A percentile compares a stretch with the other conserved stretches of the same genome.
These are phyloP conservation scores for Cladorrhinum sp. DNA, from an alignment of 2,329 filamentous ascomycete species.

Conservation along the genomic window DNA sequence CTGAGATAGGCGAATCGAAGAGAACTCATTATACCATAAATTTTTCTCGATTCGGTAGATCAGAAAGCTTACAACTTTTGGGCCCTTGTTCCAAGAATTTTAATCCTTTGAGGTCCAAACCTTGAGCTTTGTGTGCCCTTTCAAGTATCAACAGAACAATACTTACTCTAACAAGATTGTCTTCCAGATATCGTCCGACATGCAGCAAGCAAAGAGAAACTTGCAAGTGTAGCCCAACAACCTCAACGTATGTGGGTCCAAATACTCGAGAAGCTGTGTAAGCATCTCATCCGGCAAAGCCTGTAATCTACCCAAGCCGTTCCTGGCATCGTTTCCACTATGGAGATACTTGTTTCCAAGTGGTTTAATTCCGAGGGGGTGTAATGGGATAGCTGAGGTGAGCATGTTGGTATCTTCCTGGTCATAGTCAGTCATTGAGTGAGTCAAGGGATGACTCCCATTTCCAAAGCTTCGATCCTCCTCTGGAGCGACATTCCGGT, in stretches of 20 bases:
- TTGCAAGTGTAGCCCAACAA: slow-evolving; percentile 74
- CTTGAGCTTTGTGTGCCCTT: neutral
- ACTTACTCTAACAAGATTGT: slow-evolving; percentile 80
- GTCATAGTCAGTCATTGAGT: slow-evolving; percentile 3
- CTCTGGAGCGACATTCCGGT: slow-evolving; percentile 6
- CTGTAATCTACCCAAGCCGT: slow-evolving; percentile 62
- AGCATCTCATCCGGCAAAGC: slow-evolving; percentile 78
- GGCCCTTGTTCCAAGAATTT: neutral
- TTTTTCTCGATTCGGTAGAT: neutral
- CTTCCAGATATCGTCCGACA: slow-evolving; percentile 87
- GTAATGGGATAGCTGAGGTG: slow-evolving; percentile 61
- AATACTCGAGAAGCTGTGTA: slow-evolving; percentile 68
- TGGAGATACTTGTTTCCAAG: slow-evolving; percentile 77
- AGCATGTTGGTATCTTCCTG: slow-evolving; percentile 21
- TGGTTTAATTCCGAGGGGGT: slow-evolving; percentile 83
- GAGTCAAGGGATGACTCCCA: slow-evolving; percentile 17
- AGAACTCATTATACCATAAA: neutral
- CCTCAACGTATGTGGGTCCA: slow-evolving; percentile 63
- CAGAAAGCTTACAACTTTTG: neutral
- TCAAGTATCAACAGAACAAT: slow-evolving; percentile 7
- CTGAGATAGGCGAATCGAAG: neutral
- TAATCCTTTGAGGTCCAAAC: neutral
- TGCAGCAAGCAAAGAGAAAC: slow-evolving; percentile 80
- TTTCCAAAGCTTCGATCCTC: slow-evolving; percentile 6
- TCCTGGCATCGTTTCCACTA: slow-evolving; percentile 63